Evolutionary conservation across 192 early-diverging fungal genomes (phyloP).

Genomic region (Diversispora eburnea): DNA sequence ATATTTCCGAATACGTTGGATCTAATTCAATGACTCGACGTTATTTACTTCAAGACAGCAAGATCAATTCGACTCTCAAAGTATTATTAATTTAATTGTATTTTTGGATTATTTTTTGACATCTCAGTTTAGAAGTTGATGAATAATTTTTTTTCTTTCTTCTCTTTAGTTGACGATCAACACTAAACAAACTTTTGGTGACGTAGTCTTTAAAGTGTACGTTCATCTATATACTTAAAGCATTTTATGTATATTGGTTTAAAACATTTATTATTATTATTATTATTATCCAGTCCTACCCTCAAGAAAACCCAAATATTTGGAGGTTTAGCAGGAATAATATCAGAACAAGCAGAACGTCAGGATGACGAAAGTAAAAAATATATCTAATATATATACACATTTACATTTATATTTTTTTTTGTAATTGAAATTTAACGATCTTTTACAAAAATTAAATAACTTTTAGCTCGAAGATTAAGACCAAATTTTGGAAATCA

Average conservation of each 20-base stretch:
- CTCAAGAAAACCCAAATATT: slow-evolving; percentile 40
- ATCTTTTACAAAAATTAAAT: not conserved
- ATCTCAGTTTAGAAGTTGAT: not conserved
- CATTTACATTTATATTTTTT: not conserved
- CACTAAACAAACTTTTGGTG: slow-evolving; percentile 32
- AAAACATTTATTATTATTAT: not conserved
- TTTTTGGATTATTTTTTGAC: not conserved
- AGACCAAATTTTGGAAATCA: slow-evolving; percentile 6
- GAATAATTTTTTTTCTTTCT: not conserved
- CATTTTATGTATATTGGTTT: not conserved
- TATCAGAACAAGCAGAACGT: slow-evolving; percentile 18
- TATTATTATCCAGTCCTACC: slow-evolving; percentile 31
- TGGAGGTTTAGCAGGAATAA: slow-evolving; percentile 27
- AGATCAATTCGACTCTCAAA: slow-evolving; percentile 78
- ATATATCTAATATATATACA: not conserved
- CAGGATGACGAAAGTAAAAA: slow-evolving; percentile 27
- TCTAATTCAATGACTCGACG: slow-evolving; percentile 47
- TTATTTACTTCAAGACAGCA: slow-evolving; percentile 65
- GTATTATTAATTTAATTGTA: slow-evolving; percentile 39
- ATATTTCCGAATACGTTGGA: slow-evolving; percentile 77
- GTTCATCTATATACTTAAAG: not conserved
- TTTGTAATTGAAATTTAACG: not conserved
- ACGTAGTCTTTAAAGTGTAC: slow-evolving; percentile 35
- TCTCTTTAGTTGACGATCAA: slow-evolving; percentile 42
- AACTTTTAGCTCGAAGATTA: not conserved